phyloP scores from a whole-genome alignment of 257 asterid species.

The Plantago elongata region DNA sequence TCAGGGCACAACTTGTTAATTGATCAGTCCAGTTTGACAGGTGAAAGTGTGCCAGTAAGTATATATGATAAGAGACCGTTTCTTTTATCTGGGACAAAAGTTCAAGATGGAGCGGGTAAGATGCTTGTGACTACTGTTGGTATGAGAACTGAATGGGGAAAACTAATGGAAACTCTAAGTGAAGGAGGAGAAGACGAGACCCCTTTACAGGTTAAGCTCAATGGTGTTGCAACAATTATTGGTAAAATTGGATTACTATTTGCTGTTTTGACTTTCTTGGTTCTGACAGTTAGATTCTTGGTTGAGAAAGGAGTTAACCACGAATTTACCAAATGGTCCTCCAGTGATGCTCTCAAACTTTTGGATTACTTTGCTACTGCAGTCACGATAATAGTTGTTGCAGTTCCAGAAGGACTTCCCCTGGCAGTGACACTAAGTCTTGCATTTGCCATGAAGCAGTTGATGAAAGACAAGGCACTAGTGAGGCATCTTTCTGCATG shows the following conservation, averaged over 20 bases:
- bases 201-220: constrained; percentile 93
- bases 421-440: constrained; percentile 94
- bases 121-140: constrained; percentile 98
- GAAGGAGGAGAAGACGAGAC: constrained; percentile 99
- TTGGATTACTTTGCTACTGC: constrained; percentile 90
- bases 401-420: constrained; percentile 98
- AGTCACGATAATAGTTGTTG: constrained; percentile 94
- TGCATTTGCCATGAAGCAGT: constrained; percentile 86
- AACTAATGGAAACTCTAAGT: constrained; percentile 85
- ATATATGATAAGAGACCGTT: constrained; percentile 72
- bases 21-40: constrained; percentile 93
- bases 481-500: constrained; percentile 94
- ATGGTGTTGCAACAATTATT: constrained; percentile 91
- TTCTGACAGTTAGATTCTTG: constrained; percentile 57
- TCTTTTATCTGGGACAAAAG: constrained; percentile 80
- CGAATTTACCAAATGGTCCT: constrained; percentile 67
- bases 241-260: constrained; percentile 85
- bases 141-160: constrained; percentile 99
- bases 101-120: constrained; percentile 85
- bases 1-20: constrained; percentile 76
- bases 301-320: constrained; percentile 54
- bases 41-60: constrained; percentile 85
- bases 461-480: constrained; percentile 80
- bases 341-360: constrained; percentile 64
- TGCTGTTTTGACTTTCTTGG: constrained; percentile 69